Percentiles rank a stretch among this genome's conserved stretches.
Evolutionary conservation across 352 stramenopile species (phyloP).

Genomic region (Globisporangium perplexum): DNA sequence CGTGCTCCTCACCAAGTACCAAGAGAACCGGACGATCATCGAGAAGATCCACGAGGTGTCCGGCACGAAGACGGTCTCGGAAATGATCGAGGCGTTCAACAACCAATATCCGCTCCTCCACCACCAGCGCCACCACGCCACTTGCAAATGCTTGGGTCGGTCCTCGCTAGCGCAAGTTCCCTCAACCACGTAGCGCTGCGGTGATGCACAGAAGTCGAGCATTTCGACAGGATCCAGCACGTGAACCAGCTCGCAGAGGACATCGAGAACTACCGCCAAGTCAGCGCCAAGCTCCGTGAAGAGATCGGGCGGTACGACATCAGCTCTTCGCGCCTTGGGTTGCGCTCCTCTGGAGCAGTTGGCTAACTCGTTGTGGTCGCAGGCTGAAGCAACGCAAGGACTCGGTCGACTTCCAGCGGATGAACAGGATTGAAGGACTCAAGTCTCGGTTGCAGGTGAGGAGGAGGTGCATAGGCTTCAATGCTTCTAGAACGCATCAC

Average conservation of each 20-base stretch:
- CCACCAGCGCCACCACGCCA: neutral
- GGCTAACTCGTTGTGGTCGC: neutral
- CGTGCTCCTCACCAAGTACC: constrained; percentile 62
- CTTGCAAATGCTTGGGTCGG: neutral
- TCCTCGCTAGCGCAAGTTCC: neutral
- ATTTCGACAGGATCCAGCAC: constrained; percentile 79
- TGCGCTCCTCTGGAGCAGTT: neutral
- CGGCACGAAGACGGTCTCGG: constrained; percentile 66
- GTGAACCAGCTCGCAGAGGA: constrained; percentile 80
- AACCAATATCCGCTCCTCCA: constrained; percentile 51
- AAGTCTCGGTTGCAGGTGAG: constrained; percentile 47
- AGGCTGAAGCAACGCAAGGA: constrained; percentile 83
- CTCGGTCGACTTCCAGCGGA: constrained; percentile 67
- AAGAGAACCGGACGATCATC: constrained; percentile 76
- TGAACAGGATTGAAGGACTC: constrained; percentile 69
- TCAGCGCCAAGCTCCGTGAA: constrained; percentile 66
- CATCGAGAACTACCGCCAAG: constrained; percentile 67
- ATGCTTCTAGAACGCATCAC: too few relatives aligned
- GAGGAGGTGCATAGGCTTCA: too few relatives aligned
- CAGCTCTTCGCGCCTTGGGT: neutral
- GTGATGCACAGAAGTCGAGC: constrained; percentile 48
- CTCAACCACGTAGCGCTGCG: neutral
- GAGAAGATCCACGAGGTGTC: constrained; percentile 82
- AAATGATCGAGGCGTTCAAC: constrained; percentile 85
- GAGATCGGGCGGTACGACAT: constrained; percentile 68